Evolutionary conservation across 2,329 filamentous ascomycete species (phyloP), one percentile per base, ranked within the genome.

Genomic region (Cercospora berteroae): DNA sequence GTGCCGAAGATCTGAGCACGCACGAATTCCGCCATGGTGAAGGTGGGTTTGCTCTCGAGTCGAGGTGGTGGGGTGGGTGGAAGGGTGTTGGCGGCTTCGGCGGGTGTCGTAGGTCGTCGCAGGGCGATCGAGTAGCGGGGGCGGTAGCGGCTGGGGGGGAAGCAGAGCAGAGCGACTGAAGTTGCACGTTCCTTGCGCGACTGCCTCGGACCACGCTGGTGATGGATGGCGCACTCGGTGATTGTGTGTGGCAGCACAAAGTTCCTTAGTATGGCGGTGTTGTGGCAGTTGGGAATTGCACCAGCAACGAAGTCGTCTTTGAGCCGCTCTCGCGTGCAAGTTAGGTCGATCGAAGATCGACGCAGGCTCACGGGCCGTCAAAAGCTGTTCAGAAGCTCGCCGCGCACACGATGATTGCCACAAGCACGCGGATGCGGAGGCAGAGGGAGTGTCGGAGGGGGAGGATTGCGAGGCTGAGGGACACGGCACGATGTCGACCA

Each of bases 1-100:
- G 95, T 99, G 80, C 95, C 95, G 80, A 99, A 99, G 81, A 99
- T 98, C 87, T 98, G 94, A 80, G 94, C 94, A 83, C 95, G 92
- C 79, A 99, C 93, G 83, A 99, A 99, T 87, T 99, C 95, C 81
- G 95, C 95, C 95, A 99, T 98, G 66, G 44, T 72, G 69, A 60
- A 52, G 63, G 65, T 18, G 29, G 29, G 20, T 36, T 57, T 31
- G 50, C 18, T 20, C 27, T 63, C 61, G 50, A 33, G 7, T n/a
- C 27, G 5, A 23, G 48, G 6, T 50, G 61, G 20, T 57, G 50
- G 23, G 29, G 50, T 52, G 31, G 50, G 29, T 56, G 50, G 31
- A 55, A 23, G 50, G 20, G 48, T 56, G 29, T 10, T 57, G 52
- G 12, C 25, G 52, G 52, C 25, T 57, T 57, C 52, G 52, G 52